Base-by-base conservation (phyloP, 148 eudicot genomes). In the Rhododendron ovatum region DNA sequence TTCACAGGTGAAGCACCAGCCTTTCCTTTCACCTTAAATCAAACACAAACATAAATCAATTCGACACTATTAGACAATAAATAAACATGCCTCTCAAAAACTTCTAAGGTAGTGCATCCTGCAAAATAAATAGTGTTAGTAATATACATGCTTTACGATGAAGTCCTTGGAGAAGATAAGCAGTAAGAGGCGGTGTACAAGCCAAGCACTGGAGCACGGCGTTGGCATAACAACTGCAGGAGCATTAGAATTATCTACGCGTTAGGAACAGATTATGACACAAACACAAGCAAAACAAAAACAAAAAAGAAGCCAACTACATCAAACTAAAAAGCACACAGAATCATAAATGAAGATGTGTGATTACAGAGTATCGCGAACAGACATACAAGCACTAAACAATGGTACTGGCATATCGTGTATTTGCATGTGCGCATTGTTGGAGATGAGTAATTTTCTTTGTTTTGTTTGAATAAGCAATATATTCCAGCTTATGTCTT, bases 1-100 rank as follows among this genome's bases (percentile, higher is more conserved):
- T 87, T 96, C 98, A 89, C 98, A 96, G 30, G 90, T 90, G 89
- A 96, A 96, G 89, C 98, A 96, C 98, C 98, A 93, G 8, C 87
- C 93, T 90, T 89, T 92, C 83, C 89, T 91, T 78, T 84, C 82
- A 90, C 98, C 98, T 94, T 84, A 61, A 76, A n/a, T 88, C 59
- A 17, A 86, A 85, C 33, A 78, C 10, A 80, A 61, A 86, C 74
- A 43, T 57, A 41, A 88, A 86, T 63, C 26, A 17, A 33, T 50
- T 57, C 7, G 22, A 43, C 39, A 50, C 18, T 39, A 76, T 5
- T 26, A 51, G 28, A 71, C 37, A 26, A n/a, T 30, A n/a, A 41
- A 47, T 18, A 22, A 43, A 33, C 13, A 78, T 63, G 35, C 41
- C 61, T 28, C 41, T 37, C n/a, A 41, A 69, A 51, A 78, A 43